Percentiles rank a stretch among this genome's conserved stretches.
These are phyloP conservation scores for Aphanoascus verrucosus DNA, from an alignment of 2,329 filamentous ascomycete genomes.

Conservation along the genomic window DNA sequence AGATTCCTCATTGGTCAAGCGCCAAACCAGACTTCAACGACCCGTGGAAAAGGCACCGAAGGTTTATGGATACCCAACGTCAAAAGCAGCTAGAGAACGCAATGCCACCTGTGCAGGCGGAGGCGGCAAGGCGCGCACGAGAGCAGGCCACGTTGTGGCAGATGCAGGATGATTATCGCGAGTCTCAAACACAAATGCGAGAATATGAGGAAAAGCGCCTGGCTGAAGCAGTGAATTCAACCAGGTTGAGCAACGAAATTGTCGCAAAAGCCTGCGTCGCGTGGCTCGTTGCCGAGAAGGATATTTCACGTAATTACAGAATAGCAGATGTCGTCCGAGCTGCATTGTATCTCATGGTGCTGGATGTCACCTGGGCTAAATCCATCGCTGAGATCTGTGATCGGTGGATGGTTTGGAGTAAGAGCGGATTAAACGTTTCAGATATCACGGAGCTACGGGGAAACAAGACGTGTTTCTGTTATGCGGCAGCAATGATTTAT, in stretches of 20 bases:
- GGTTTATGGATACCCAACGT: slow-evolving; percentile 16
- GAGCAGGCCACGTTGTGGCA: slow-evolving; percentile 15
- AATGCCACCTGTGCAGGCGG: slow-evolving; percentile 23
- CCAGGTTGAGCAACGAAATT: slow-evolving; percentile 19
- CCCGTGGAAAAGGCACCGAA: slow-evolving; percentile 15
- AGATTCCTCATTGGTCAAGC: slow-evolving; percentile 21
- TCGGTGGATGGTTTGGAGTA: slow-evolving; percentile 22
- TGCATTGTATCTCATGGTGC: slow-evolving; percentile 22
- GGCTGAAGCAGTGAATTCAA: slow-evolving; percentile 21
- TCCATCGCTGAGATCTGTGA: slow-evolving; percentile 20
- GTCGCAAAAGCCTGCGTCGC: slow-evolving; percentile 21
- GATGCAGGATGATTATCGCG: slow-evolving; percentile 17
- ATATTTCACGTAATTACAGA: slow-evolving; percentile 20
- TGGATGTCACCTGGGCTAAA: slow-evolving; percentile 19
- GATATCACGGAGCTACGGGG: slow-evolving; percentile 20
- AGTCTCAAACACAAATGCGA: slow-evolving; percentile 9
- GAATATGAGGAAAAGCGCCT: slow-evolving; percentile 21
- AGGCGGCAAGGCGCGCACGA: slow-evolving; percentile 17
- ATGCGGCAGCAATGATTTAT: slow-evolving; percentile 20
- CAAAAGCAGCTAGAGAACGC: slow-evolving; percentile 19
- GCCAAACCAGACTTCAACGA: slow-evolving; percentile 13
- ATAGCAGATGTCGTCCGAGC: slow-evolving; percentile 19
- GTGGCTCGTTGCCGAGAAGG: slow-evolving; percentile 19
- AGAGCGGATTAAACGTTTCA: slow-evolving; percentile 21
- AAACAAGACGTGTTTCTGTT: slow-evolving; percentile 21